Percentiles rank a stretch among this genome's conserved stretches.
Conservation (phyloP, 495 filamentous ascomycete species). For the Xylaria acuta region DNA sequence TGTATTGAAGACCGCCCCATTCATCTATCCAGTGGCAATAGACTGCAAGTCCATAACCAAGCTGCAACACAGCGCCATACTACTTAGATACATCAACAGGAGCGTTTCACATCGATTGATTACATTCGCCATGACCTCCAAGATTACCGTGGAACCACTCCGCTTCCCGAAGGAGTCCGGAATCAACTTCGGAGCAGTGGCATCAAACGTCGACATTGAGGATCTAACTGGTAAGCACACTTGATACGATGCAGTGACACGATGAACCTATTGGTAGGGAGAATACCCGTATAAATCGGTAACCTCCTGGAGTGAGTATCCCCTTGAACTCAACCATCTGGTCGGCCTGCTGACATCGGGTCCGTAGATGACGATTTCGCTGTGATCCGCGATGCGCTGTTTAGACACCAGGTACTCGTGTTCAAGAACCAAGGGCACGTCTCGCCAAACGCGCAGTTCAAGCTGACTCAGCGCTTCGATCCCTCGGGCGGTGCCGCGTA, state of each 20-base stretch:
- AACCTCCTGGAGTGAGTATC: conserved; percentile 59
- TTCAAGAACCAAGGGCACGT: conserved; percentile 69
- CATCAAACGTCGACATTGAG: conserved; percentile 63
- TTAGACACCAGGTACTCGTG: conserved; percentile 67
- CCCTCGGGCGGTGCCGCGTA: conserved; percentile 63
- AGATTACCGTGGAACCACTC: conserved; percentile 48
- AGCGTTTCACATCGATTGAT: not conserved
- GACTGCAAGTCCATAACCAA: not conserved
- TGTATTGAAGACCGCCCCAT: not conserved
- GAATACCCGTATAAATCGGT: conserved; percentile 62
- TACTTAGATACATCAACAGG: not conserved
- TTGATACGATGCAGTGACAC: conserved; percentile 20
- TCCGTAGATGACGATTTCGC: conserved; percentile 63
- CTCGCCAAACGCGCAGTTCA: conserved; percentile 71
- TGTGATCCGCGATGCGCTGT: conserved; percentile 64
- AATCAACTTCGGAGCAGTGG: conserved; percentile 64
- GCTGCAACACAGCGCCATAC: not conserved
- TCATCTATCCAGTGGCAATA: not conserved
- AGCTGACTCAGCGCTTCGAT: conserved; percentile 73
- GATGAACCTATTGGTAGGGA: conserved; percentile 39
- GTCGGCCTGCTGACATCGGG: not conserved
- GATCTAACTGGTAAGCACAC: conserved; percentile 60
- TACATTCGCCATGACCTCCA: conserved; percentile 18
- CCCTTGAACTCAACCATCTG: not conserved
- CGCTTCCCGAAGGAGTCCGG: conserved; percentile 49